A percentile compares a stretch with the other conserved stretches of the same genome.
Evolutionary conservation across 176 grass and related monocot genomes (phyloP).

Genomic region (Carex scoparia): DNA sequence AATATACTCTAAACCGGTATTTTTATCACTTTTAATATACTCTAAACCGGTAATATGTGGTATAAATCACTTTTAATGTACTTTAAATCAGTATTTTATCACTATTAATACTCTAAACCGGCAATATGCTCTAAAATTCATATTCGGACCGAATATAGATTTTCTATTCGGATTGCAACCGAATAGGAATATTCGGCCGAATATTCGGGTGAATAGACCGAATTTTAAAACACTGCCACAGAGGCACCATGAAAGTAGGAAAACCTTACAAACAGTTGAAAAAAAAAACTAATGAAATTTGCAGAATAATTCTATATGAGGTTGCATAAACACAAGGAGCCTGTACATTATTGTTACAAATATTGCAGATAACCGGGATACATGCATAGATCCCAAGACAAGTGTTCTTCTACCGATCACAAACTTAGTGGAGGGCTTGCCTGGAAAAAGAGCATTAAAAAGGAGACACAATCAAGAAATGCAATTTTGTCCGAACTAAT

Average conservation of each 20-base stretch:
- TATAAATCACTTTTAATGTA: too few species aligned
- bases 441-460: slow-evolving; percentile 12
- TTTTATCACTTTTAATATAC: too few species aligned
- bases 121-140: too few species aligned
- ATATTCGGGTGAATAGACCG: too few species aligned
- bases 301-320: slow-evolving; percentile 3
- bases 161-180: too few species aligned
- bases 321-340: background rate
- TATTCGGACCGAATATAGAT: too few species aligned
- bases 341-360: background rate
- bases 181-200: too few species aligned
- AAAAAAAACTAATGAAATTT: slow-evolving; percentile 1
- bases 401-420: background rate
- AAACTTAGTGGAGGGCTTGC: slow-evolving; percentile 25
- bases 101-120: too few species aligned
- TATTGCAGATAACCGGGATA: background rate
- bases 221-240: too few species aligned
- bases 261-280: background rate
- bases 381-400: background rate
- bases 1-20: too few species aligned
- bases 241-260: background rate
- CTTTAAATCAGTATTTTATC: too few species aligned
- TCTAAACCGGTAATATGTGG: too few species aligned
- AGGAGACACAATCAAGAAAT: background rate
- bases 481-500: background rate